These are phyloP conservation scores for Alectoria sarmentosa DNA, from an alignment of 495 filamentous ascomycete species.

Conservation along the genomic window DNA sequence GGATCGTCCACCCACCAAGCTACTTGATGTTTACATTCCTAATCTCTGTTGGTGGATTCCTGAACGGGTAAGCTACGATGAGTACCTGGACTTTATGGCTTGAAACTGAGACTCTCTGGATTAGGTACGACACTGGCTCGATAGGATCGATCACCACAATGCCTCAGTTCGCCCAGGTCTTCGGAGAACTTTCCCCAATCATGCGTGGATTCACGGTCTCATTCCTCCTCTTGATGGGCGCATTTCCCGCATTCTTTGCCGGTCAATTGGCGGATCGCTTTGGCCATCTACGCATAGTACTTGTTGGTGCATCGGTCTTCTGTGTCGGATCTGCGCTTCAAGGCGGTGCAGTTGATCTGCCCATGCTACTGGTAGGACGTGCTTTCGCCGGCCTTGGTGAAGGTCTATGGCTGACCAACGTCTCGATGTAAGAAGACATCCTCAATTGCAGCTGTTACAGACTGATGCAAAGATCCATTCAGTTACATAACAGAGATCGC, in stretches of 20 bases:
- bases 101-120: not conserved
- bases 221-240: constrained; percentile 54
- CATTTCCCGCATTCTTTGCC: constrained; percentile 54
- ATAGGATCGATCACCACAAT: constrained; percentile 59
- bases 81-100: not conserved
- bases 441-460: not conserved
- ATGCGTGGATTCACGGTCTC: constrained; percentile 44
- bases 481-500: constrained; percentile 57
- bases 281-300: constrained; percentile 47
- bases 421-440: constrained; percentile 37
- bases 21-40: not conserved
- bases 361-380: constrained; percentile 50
- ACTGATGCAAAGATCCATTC: constrained; percentile 1
- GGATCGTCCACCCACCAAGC: too few species aligned
- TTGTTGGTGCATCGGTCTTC: constrained; percentile 48
- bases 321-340: constrained; percentile 49
- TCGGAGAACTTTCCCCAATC: constrained; percentile 43
- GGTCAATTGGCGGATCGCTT: constrained; percentile 54
- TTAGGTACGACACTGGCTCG: constrained; percentile 52
- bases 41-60: constrained; percentile 15
- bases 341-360: constrained; percentile 38
- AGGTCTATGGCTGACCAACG: constrained; percentile 50
- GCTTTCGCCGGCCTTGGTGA: constrained; percentile 51
- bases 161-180: constrained; percentile 43
- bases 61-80: constrained; percentile 15